Evolutionary conservation across 2,329 filamentous ascomycete genomes (phyloP), one percentile per base, ranked within the genome.

Genomic region (Trichoderma cornu-damae): DNA sequence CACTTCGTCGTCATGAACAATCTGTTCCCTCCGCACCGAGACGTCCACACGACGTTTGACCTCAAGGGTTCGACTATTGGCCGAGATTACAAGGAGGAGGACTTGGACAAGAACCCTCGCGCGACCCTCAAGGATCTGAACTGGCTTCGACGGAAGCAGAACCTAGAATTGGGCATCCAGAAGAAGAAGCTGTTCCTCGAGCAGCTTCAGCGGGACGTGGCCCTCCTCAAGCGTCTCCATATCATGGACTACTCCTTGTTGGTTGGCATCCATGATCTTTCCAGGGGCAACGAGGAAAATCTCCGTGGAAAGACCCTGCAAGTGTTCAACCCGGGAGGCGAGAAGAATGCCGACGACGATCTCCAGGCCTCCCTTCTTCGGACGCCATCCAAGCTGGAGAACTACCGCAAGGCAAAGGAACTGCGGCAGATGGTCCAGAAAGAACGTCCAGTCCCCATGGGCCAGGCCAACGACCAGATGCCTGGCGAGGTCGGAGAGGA

Each of bases 1-100:
- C 94, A 99, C 73, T 99, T 99, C 66, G 94, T 99, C 60, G 92
- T 99, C 69, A 99, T 99, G 94, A 99, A 99, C 78, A 99, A 99
- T 72, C 82, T 99, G 14, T 99, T 99, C 68, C 94, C 94, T 11
- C 93, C 94, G 6, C 94, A 99, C 74, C 85, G 93, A 64, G 94
- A 99, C 71, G 97, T 99, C 60, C 94, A 99, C 75, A 86, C 90
- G 68, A 99, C 92, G 3, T 99, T 96, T 68, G 94, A 99, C 71
- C 73, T 99, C 64, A 99, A 99, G 75, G 94, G 94, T 7, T 97
- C 94, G 6, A 97, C 93, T 0, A 85, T 97, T 63, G 94, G 94
- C 12, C 84, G 94, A 68, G 90, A 97, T 71, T 93, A 94, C 70
- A 87, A 79, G 65, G 94, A 97, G 71, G 90, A 96, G 46, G 86